Conservation (phyloP, 805 yeast genomes). For the Ogataea saltuana region DNA sequence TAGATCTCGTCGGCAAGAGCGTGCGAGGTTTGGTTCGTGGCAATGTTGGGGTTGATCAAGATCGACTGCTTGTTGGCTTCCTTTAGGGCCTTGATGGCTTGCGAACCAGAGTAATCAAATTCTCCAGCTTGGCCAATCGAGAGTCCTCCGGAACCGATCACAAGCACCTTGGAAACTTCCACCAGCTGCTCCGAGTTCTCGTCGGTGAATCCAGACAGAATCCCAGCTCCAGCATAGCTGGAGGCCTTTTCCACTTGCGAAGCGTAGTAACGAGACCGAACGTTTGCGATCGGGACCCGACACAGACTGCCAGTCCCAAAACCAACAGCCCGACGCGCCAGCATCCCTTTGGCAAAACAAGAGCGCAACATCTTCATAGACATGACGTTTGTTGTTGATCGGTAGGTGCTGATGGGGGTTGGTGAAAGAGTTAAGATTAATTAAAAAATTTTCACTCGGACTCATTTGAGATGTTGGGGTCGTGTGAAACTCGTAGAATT, state of each 20-base stretch:
- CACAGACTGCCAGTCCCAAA: too few species aligned
- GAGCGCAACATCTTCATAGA: slow-evolving; percentile 7
- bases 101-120: slow-evolving; percentile 96
- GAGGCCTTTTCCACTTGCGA: slow-evolving; percentile 31
- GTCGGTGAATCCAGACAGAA: slow-evolving; percentile 55
- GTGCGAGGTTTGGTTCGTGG: slow-evolving; percentile 95
- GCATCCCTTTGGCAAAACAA: slow-evolving; percentile 16
- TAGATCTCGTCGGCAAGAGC: slow-evolving; percentile 94
- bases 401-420: background rate
- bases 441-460: slow-evolving; percentile 20
- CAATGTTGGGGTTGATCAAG: slow-evolving; percentile 92
- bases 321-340: too few species aligned
- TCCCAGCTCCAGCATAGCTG: slow-evolving; percentile 62
- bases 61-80: slow-evolving; percentile 87
- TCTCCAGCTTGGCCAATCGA: slow-evolving; percentile 99
- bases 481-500: slow-evolving; percentile 17
- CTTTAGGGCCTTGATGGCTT: slow-evolving; percentile 92
- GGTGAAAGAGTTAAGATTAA: background rate
- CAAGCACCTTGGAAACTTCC: slow-evolving; percentile 82
- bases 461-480: too few species aligned
- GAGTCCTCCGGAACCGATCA: slow-evolving; percentile 96
- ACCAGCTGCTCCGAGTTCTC: slow-evolving; percentile 68
- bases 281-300: too few species aligned
- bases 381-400: background rate
- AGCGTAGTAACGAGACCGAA: slow-evolving; percentile 28